These are phyloP conservation scores for Calamus simplicifolius DNA, from an alignment of 176 grass and related monocot genomes.

Conservation along the genomic window DNA sequence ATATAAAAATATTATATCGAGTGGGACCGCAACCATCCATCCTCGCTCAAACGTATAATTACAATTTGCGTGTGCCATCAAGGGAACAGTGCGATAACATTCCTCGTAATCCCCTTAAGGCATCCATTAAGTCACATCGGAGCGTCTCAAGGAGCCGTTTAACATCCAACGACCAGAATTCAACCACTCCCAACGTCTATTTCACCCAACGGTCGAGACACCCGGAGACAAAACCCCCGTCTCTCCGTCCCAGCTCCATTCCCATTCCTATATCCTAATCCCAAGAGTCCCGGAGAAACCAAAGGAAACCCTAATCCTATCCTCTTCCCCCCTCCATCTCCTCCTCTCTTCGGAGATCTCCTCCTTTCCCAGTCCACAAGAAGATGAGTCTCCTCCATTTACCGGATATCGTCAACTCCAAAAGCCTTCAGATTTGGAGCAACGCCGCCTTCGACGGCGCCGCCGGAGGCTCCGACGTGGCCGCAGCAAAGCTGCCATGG, in stretches of 20 bases:
- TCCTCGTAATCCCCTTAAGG: too few relatives aligned
- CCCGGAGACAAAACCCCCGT: conserved; percentile 3
- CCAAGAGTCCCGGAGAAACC: not conserved
- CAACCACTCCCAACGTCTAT: conserved; percentile 28
- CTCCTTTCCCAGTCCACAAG: not conserved
- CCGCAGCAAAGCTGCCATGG: not conserved
- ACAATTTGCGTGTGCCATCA: too few relatives aligned
- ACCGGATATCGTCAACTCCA: conserved; percentile 1
- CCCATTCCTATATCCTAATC: not conserved
- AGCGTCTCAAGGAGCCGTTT: conserved; percentile 3
- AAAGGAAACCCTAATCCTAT: conserved; percentile 1
- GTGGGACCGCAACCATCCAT: too few relatives aligned
- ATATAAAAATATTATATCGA: too few relatives aligned
- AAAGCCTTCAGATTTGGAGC: conserved; percentile 32
- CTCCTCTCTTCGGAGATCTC: not conserved
- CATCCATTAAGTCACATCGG: conserved; percentile 5
- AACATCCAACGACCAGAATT: conserved; percentile 20
- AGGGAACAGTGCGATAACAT: too few relatives aligned
- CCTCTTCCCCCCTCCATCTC: not conserved
- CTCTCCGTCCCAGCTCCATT: not conserved
- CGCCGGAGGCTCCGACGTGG: conserved; percentile 1
- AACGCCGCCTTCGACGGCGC: conserved; percentile 32
- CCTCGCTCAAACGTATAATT: too few relatives aligned
- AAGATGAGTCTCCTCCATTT: conserved; percentile 27
- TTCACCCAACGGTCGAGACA: conserved; percentile 44